Conservation (phyloP, 2,329 filamentous ascomycete genomes). For the Colletotrichum tofieldiae region DNA sequence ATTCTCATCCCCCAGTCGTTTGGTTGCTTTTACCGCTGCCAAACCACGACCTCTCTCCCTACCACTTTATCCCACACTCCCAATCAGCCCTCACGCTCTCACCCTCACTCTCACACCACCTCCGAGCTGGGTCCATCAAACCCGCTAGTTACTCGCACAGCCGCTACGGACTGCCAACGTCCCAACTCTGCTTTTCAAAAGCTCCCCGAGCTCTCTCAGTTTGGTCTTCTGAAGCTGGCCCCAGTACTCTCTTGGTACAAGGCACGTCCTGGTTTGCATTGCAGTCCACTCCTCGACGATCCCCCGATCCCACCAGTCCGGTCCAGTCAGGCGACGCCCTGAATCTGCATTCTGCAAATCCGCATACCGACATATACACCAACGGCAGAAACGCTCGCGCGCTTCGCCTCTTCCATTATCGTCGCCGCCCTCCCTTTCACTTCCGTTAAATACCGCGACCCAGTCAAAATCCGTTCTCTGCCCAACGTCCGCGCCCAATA, state of each 20-base stretch:
- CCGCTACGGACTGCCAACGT: conserved; percentile 32
- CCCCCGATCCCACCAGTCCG: conserved; percentile 37
- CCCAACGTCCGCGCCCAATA: conserved; percentile 47
- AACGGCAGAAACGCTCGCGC: conserved; percentile 17
- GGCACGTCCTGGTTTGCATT: conserved; percentile 44
- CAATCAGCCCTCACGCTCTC: conserved; percentile 3
- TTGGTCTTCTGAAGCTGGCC: conserved; percentile 18
- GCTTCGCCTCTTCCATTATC: conserved; percentile 37
- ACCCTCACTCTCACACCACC: conserved; percentile 21
- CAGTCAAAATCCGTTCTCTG: conserved; percentile 42
- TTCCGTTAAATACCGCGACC: conserved; percentile 52
- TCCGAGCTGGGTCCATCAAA: conserved; percentile 26
- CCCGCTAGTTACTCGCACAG: conserved; percentile 30
- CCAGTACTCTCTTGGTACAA: conserved; percentile 40
- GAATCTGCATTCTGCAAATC: conserved; percentile 39
- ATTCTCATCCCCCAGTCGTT: background rate
- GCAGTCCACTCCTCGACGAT: conserved; percentile 41
- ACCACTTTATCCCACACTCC: conserved; percentile 9
- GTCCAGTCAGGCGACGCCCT: conserved; percentile 38
- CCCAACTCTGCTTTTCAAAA: conserved; percentile 23
- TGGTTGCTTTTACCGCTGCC: conserved; percentile 16
- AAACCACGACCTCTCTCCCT: background rate
- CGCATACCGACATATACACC: conserved; percentile 40
- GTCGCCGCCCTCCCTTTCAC: conserved; percentile 27
- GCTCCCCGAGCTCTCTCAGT: conserved; percentile 8